A percentile compares a stretch with the other conserved stretches of the same genome.
Conservation (phyloP, 176 grass and related monocot genomes). For the Melocanna baccifera region DNA sequence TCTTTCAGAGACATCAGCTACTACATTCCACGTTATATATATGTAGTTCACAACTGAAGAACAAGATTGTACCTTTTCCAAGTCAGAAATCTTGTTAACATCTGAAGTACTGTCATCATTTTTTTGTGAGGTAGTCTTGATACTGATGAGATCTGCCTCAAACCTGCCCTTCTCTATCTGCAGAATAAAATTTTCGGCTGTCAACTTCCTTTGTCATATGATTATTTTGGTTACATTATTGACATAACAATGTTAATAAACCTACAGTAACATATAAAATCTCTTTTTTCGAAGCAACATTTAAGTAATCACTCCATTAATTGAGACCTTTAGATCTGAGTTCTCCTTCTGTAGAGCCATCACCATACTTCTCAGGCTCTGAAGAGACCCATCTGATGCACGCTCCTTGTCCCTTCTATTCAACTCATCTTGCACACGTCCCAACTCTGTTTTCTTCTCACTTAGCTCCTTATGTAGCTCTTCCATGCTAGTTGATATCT, state of each 20-base stretch:
- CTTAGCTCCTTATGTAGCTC: constrained; percentile 60
- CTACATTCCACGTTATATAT: background rate
- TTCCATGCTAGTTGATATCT: constrained; percentile 60
- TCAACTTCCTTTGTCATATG: constrained; percentile 14
- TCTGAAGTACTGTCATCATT: constrained; percentile 29
- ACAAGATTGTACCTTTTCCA: constrained; percentile 40
- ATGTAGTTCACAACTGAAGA: background rate
- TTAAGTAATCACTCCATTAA: constrained; percentile 14
- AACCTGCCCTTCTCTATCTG: constrained; percentile 69
- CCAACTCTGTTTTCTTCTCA: constrained; percentile 67
- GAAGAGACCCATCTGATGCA: constrained; percentile 46
- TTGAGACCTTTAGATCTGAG: constrained; percentile 68
- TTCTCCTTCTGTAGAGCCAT: constrained; percentile 77
- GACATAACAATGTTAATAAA: background rate
- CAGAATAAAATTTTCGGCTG: constrained; percentile 17
- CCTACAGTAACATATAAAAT: background rate
- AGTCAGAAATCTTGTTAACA: constrained; percentile 28
- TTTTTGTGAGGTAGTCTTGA: constrained; percentile 45
- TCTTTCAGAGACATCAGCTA: constrained; percentile 17
- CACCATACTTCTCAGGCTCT: constrained; percentile 52
- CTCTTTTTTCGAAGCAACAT: background rate
- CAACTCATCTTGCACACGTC: constrained; percentile 48
- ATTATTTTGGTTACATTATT: background rate
- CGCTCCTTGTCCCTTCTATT: constrained; percentile 45
- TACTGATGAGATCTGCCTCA: constrained; percentile 38